A percentile compares a stretch with the other conserved stretches of the same genome.
Evolutionary conservation across 768 basidiomycete species (phyloP).

Genomic region (Serpula lacrymans): DNA sequence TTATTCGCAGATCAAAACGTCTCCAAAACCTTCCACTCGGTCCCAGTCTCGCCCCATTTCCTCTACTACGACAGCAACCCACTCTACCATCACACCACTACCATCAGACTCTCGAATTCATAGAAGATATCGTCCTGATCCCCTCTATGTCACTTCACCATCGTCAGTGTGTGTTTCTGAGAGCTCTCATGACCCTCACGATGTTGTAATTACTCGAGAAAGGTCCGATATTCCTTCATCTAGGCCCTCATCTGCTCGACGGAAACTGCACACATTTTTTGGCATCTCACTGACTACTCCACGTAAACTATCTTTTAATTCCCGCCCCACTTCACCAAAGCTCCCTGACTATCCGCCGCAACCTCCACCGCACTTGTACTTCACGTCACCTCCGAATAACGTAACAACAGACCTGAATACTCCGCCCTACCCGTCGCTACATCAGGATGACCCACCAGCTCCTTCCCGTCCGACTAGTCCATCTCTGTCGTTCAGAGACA

Average conservation of each 20-base stretch:
- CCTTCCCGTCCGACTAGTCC: constrained; percentile 5
- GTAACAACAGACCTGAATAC: background rate
- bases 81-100: constrained; percentile 56
- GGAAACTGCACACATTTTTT: constrained; percentile 45
- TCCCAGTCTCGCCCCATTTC: constrained; percentile 61
- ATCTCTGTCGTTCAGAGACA: background rate
- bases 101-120: constrained; percentile 47
- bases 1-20: constrained; percentile 13
- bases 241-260: constrained; percentile 31
- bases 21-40: constrained; percentile 41
- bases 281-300: constrained; percentile 33
- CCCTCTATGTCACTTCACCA: too few species aligned
- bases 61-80: constrained; percentile 59
- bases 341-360: too few species aligned
- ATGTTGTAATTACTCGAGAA: too few species aligned
- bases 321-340: constrained; percentile 9
- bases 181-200: too few species aligned
- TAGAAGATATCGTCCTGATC: too few species aligned
- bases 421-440: constrained; percentile 2
- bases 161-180: too few species aligned
- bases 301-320: constrained; percentile 5
- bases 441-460: constrained; percentile 3
- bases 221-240: constrained; percentile 19
- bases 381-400: too few species aligned
- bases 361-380: too few species aligned